Evolutionary conservation across 371 early-diverging fungal genomes (phyloP).

Genomic region (Mucor velutinosus): DNA sequence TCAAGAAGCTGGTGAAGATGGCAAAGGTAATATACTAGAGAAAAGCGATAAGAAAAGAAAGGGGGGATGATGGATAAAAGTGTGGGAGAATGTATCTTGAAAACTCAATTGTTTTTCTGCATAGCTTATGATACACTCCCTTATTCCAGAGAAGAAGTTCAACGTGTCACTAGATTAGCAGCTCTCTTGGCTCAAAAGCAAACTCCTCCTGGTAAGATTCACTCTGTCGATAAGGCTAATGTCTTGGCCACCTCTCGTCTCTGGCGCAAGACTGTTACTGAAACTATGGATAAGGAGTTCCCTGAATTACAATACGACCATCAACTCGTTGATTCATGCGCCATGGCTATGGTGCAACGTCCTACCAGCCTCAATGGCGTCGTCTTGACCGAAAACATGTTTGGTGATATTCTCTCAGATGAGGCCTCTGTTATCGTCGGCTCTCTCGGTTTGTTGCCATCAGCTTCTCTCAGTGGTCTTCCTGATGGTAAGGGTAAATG

Average conservation of each 20-base stretch:
- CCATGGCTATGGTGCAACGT: conserved; percentile 95
- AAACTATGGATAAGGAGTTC: conserved; percentile 84
- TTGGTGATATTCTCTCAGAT: conserved; percentile 97
- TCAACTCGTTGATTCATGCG: conserved; percentile 94
- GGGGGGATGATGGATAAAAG: neutral
- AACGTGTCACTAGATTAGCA: conserved; percentile 93
- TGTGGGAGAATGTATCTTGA: conserved; percentile 4
- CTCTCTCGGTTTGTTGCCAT: conserved; percentile 91
- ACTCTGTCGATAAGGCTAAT: conserved; percentile 97
- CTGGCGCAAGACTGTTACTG: conserved; percentile 92
- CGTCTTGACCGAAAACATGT: conserved; percentile 97
- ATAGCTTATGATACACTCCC: conserved; percentile 88
- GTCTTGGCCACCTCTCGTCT: conserved; percentile 96
- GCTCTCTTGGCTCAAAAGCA: conserved; percentile 78
- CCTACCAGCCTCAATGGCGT: conserved; percentile 92
- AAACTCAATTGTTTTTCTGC: neutral
- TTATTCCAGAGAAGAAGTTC: conserved; percentile 87
- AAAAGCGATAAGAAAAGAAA: neutral
- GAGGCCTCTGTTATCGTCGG: conserved; percentile 94
- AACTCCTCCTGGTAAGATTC: conserved; percentile 83
- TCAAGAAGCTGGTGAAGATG: conserved; percentile 82
- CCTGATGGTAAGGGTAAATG: conserved; percentile 73
- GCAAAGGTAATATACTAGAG: conserved; percentile 47
- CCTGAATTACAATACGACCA: conserved; percentile 82
- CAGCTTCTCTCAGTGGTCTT: conserved; percentile 86